A percentile compares a stretch with the other conserved stretches of the same genome.
Conservation (phyloP, 148 eudicot genomes). For the Rhododendron griersonianum region DNA sequence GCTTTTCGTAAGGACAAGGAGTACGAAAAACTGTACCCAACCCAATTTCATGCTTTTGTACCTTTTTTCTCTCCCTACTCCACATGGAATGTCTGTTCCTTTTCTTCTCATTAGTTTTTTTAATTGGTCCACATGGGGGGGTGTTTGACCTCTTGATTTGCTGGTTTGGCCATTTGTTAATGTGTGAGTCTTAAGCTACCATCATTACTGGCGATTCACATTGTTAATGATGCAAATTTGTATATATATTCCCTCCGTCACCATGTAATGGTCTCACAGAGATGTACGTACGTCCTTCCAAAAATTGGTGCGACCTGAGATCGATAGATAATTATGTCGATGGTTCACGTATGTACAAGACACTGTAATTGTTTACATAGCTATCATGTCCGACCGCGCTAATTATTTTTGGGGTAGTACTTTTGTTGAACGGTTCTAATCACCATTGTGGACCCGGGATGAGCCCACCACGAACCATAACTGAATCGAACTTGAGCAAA, state of each 20-base stretch:
- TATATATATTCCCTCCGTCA: no score
- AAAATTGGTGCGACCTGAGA: background rate
- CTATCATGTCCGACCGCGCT: no score
- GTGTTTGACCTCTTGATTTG: background rate
- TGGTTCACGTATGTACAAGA: no score
- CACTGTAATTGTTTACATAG: background rate
- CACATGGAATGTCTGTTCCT: slow-evolving; percentile 2
- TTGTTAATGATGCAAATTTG: background rate
- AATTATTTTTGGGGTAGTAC: no score
- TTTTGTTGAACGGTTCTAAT: background rate
- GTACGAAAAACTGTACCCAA: background rate
- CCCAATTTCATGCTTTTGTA: background rate
- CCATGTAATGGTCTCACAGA: no score
- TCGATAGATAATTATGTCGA: no score
- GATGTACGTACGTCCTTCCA: background rate
- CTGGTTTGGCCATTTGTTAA: background rate
- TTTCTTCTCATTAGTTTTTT: background rate
- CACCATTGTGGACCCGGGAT: background rate
- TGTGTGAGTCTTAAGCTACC: background rate
- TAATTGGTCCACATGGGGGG: background rate
- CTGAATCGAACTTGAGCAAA: no score
- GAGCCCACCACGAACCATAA: background rate
- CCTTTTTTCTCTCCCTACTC: background rate
- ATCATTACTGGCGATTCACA: background rate
- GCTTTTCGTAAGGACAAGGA: background rate